Base-by-base conservation (phyloP, 345 rosid genomes). In the Pugionium cornutum region DNA sequence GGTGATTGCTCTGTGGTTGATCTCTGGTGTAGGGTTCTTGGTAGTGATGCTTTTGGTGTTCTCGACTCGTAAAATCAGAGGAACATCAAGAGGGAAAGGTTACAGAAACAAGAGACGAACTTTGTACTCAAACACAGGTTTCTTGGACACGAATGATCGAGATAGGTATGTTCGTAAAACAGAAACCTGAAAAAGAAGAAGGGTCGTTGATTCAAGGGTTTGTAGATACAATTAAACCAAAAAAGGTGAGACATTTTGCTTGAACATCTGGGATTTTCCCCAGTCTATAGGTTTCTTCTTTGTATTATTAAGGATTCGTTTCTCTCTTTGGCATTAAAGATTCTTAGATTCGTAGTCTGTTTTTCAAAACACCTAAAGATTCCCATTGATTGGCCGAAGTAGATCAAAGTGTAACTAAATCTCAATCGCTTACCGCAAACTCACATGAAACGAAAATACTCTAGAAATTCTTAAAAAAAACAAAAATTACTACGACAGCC, bases 21-120 rank as follows among this genome's bases (percentile, higher is more conserved):
- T 85, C 7, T 88, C 92, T 11, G 92, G 95, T 3, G 63, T 86
- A 53, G 97, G 91, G 37, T 88, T 94, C 75, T 47, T 88, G 67
- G 73, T 71, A 34, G 88, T 88, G 61, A 80, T 78, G 77, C 57
- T 77, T 0, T 72, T 70, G 81, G 76, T 85, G 68, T 85, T 83
- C 76, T 81, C 83, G 0, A 83, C 87, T 37, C 79, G 77, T 67
- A 82, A 64, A 62, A 75, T 73, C 4, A 94, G 83, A 79, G 90
- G 83, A 70, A 57, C 66, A 60, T 47, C 57, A 4, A 87, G 80
- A 77, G 84, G 81, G 53, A 88, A 85, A 78, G 75, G 80, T 62
- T 66, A 78, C 35, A 84, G 86, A 79, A 83, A 52, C 79, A 88
- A 78, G 80, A 85, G 88, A 79, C 82, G 86, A 72, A 53, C 64